Evolutionary conservation across 352 stramenopile species (phyloP).

Genomic region (Phytopythium helicoides): DNA sequence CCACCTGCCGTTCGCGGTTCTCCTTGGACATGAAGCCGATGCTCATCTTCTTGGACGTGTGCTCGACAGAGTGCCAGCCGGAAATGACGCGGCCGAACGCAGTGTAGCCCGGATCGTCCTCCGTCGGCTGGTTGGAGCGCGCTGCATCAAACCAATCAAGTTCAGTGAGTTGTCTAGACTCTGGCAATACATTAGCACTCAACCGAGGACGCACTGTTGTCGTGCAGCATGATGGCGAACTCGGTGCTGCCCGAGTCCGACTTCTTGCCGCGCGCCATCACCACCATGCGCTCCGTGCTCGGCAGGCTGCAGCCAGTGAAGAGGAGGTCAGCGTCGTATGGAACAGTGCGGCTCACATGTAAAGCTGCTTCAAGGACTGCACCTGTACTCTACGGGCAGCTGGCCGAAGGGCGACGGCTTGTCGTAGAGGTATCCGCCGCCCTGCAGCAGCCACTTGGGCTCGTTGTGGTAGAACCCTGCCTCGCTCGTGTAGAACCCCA

Average conservation of each 20-base stretch:
- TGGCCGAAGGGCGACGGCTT: conserved; percentile 69
- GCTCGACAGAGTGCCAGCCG: conserved; percentile 76
- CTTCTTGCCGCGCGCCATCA: conserved; percentile 71
- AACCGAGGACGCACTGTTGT: conserved; percentile 54
- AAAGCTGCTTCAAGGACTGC: not conserved
- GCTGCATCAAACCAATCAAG: conserved; percentile 20
- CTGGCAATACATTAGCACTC: too few relatives aligned
- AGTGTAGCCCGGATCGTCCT: conserved; percentile 69
- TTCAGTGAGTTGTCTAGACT: not conserved
- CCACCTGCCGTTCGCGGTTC: conserved; percentile 55
- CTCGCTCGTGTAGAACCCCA: conserved; percentile 67
- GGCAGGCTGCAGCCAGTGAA: conserved; percentile 32
- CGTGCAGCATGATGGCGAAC: conserved; percentile 84
- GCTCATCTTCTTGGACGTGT: conserved; percentile 73
- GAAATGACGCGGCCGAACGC: conserved; percentile 75
- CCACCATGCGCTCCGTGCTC: conserved; percentile 79
- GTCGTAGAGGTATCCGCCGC: conserved; percentile 65
- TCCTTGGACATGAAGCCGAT: conserved; percentile 68
- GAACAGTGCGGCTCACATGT: too few relatives aligned
- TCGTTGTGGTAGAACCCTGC: conserved; percentile 86
- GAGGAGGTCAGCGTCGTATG: too few relatives aligned
- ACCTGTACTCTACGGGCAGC: conserved; percentile 77
- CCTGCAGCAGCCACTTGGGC: conserved; percentile 76
- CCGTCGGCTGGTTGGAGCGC: conserved; percentile 52
- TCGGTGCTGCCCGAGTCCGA: conserved; percentile 71